These are phyloP conservation scores for Crucihimalaya himalaica DNA, from an alignment of 345 rosid genomes.

Conservation along the genomic window DNA sequence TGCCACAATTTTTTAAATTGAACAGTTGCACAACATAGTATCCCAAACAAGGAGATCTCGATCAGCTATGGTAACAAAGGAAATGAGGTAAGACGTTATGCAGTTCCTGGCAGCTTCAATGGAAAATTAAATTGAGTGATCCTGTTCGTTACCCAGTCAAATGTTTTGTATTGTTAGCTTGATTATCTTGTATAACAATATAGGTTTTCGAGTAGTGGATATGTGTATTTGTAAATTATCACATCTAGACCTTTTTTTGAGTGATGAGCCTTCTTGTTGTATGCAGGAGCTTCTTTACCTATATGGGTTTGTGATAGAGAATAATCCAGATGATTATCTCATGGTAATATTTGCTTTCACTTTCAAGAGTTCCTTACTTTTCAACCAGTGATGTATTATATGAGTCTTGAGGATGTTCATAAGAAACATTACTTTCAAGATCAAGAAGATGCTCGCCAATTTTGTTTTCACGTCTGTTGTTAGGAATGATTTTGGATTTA, in stretches of 20 bases:
- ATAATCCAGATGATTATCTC: constrained; percentile 87
- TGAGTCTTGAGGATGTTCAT: constrained; percentile 6
- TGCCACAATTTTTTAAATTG: constrained; percentile 24
- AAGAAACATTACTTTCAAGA: constrained; percentile 15
- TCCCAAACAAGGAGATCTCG: constrained; percentile 62
- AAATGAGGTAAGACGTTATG: constrained; percentile 67
- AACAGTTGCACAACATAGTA: constrained; percentile 57
- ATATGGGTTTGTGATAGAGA: constrained; percentile 86
- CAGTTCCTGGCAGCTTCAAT: constrained; percentile 21
- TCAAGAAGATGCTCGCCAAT: constrained; percentile 12
- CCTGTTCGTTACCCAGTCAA: constrained; percentile 1
- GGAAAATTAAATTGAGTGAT: neutral
- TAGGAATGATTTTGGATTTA: constrained; percentile 19
- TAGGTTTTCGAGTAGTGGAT: neutral
- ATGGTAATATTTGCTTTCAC: constrained; percentile 56
- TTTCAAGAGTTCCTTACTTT: neutral
- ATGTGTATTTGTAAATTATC: neutral
- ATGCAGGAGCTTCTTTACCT: constrained; percentile 87
- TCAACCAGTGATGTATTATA: constrained; percentile 11
- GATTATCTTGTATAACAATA: neutral
- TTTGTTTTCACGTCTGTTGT: constrained; percentile 23
- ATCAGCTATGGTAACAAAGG: constrained; percentile 97
- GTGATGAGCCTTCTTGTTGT: constrained; percentile 20
- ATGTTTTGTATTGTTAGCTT: constrained; percentile 17
- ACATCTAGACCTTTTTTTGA: constrained; percentile 11